A percentile compares a stretch with the other conserved stretches of the same genome.
These are phyloP conservation scores for Paracoccidioides brasiliensis DNA, from an alignment of 2,329 filamentous ascomycete species.

Conservation along the genomic window DNA sequence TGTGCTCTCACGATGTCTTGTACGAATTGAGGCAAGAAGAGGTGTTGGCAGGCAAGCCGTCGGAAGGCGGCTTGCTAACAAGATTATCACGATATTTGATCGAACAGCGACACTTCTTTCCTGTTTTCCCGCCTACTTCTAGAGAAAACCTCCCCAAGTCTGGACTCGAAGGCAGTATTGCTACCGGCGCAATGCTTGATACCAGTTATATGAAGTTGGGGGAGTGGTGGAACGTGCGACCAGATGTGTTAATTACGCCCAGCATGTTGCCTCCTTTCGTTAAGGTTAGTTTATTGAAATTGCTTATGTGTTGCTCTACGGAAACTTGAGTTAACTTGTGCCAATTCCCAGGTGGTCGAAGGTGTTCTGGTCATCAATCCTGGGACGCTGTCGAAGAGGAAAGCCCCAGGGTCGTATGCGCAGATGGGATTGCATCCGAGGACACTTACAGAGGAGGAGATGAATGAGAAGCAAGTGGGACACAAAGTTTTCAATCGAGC, in stretches of 20 bases:
- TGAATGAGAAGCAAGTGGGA: slow-evolving; percentile 44
- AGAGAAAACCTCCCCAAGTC: slow-evolving; percentile 54
- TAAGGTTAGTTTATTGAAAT: slow-evolving; percentile 47
- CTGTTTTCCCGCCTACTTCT: slow-evolving; percentile 69
- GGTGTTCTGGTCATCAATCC: slow-evolving; percentile 85
- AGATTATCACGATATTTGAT: slow-evolving; percentile 66
- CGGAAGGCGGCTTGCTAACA: slow-evolving; percentile 50
- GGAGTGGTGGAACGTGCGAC: slow-evolving; percentile 76
- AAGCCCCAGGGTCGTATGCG: slow-evolving; percentile 73
- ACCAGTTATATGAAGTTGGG: slow-evolving; percentile 73
- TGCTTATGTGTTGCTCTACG: background rate
- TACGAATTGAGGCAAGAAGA: slow-evolving; percentile 72
- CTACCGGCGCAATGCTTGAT: slow-evolving; percentile 68
- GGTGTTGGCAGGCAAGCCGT: slow-evolving; percentile 43
- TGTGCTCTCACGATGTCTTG: slow-evolving; percentile 73
- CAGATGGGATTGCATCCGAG: slow-evolving; percentile 62
- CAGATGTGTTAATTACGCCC: slow-evolving; percentile 73
- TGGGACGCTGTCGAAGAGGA: slow-evolving; percentile 71
- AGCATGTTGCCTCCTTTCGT: slow-evolving; percentile 76
- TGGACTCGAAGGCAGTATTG: slow-evolving; percentile 45
- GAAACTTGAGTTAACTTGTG: background rate
- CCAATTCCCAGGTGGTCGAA: slow-evolving; percentile 59
- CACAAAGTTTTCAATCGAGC: slow-evolving; percentile 73
- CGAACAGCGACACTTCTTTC: slow-evolving; percentile 83
- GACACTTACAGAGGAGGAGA: slow-evolving; percentile 44